Conservation (phyloP, 1,284 basidiomycete genomes). For the Singerocomus inundabilis region DNA sequence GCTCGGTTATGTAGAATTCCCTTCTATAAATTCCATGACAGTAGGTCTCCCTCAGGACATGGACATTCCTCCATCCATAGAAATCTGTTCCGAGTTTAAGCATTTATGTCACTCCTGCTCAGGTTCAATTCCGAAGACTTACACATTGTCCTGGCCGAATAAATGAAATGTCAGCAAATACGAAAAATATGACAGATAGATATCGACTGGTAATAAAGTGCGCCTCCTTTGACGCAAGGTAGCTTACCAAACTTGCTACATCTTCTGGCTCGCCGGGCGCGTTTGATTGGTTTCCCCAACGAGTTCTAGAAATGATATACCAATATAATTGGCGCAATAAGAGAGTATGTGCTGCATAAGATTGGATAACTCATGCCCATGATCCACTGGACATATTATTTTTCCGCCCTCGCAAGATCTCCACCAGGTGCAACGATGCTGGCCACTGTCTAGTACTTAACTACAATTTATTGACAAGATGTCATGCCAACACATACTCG, state of each 20-base stretch:
- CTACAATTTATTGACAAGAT: background rate
- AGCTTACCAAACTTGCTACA: conserved; percentile 18
- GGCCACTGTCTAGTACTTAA: background rate
- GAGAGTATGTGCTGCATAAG: background rate
- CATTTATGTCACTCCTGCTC: background rate
- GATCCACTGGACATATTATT: conserved; percentile 1
- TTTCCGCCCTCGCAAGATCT: background rate
- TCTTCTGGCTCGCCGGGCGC: conserved; percentile 13
- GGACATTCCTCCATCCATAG: too few species aligned
- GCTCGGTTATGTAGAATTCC: too few species aligned
- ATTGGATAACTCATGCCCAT: conserved; percentile 1
- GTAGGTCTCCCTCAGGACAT: conserved; percentile 3
- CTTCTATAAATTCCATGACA: conserved; percentile 18
- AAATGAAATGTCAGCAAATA: background rate
- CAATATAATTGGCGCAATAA: background rate
- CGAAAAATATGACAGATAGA: too few species aligned
- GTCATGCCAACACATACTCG: conserved; percentile 8
- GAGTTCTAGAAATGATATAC: background rate
- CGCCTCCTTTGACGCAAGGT: conserved; percentile 22
- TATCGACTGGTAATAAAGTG: conserved; percentile 2
- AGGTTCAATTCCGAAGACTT: background rate
- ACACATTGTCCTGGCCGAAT: background rate
- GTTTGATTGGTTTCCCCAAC: background rate
- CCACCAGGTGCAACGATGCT: background rate
- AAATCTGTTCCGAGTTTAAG: background rate